phyloP scores from a whole-genome alignment of 2,329 filamentous ascomycete genomes.

The Cyanodermella asteris region DNA sequence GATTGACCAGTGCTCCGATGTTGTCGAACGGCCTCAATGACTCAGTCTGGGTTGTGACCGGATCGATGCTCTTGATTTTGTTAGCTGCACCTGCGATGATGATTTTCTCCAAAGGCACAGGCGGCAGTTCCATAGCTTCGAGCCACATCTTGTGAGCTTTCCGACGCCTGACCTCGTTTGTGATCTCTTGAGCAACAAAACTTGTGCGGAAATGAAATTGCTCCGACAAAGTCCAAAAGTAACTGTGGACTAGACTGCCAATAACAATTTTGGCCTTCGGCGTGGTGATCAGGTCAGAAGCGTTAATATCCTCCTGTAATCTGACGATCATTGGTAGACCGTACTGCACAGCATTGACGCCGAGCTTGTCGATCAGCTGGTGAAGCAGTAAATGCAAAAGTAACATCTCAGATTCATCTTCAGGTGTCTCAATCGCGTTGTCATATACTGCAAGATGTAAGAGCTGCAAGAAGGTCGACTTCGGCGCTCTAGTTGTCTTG shows the following conservation, averaged over 20 bases:
- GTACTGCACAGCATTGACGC: conserved; percentile 58
- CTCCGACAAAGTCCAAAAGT: conserved; percentile 61
- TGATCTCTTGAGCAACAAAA: conserved; percentile 45
- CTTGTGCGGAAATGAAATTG: conserved; percentile 56
- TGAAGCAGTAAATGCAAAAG: conserved; percentile 57
- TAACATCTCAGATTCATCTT: conserved; percentile 52
- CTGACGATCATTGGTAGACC: conserved; percentile 77
- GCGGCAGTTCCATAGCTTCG: conserved; percentile 48
- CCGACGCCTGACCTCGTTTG: conserved; percentile 54
- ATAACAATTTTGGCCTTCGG: conserved; percentile 55
- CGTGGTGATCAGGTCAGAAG: conserved; percentile 27
- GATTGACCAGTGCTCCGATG: conserved; percentile 47
- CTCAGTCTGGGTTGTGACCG: conserved; percentile 29
- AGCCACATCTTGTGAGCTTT: conserved; percentile 61
- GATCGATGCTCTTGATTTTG: conserved; percentile 16
- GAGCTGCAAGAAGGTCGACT: conserved; percentile 56
- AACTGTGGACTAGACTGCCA: conserved; percentile 70
- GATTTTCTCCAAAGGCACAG: conserved; percentile 40
- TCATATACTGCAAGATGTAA: conserved; percentile 82
- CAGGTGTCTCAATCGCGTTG: conserved; percentile 51
- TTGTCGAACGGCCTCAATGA: conserved; percentile 56
- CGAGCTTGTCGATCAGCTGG: conserved; percentile 52
- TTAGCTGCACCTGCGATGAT: conserved; percentile 25
- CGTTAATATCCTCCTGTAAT: conserved; percentile 63
- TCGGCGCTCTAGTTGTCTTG: conserved; percentile 28